Conservation (phyloP, 2,329 filamentous ascomycete genomes). For the Lachnum nothofagi region DNA sequence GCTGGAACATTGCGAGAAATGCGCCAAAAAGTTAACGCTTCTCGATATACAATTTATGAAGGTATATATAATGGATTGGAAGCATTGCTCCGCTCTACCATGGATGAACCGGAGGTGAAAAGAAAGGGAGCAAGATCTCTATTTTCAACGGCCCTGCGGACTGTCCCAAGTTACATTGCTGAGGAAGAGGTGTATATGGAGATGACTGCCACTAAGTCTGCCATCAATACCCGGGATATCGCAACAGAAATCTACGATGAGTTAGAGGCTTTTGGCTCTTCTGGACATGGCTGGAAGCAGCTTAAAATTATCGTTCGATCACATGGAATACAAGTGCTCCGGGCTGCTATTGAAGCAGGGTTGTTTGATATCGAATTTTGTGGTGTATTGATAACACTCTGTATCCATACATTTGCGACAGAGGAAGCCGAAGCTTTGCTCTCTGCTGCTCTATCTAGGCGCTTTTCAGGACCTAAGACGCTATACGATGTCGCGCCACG, state of each 20-base stretch:
- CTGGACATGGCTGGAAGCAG: constrained; percentile 41
- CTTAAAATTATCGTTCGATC: constrained; percentile 43
- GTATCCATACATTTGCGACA: constrained; percentile 33
- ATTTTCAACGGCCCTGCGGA: constrained; percentile 45
- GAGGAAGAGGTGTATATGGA: constrained; percentile 42
- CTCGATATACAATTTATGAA: constrained; percentile 38
- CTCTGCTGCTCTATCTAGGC: constrained; percentile 32
- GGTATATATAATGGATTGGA: constrained; percentile 43
- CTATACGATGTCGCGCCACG: constrained; percentile 28
- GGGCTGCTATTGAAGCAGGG: constrained; percentile 39
- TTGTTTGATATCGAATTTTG: constrained; percentile 40
- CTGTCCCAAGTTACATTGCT: constrained; percentile 44
- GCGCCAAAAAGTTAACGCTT: constrained; percentile 29
- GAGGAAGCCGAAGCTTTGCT: constrained; percentile 42
- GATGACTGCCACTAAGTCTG: constrained; percentile 34
- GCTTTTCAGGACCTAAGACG: constrained; percentile 35
- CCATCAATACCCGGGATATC: constrained; percentile 34
- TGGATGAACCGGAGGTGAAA: constrained; percentile 9
- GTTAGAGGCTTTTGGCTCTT: constrained; percentile 41
- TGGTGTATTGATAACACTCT: constrained; percentile 40
- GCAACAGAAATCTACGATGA: constrained; percentile 46
- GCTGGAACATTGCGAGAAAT: constrained; percentile 34
- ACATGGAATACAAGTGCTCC: constrained; percentile 42
- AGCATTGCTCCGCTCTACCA: constrained; percentile 41
- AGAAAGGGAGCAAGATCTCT: constrained; percentile 38